Base-by-base conservation (phyloP, 352 stramenopile species). In the Pythium chondricola region DNA sequence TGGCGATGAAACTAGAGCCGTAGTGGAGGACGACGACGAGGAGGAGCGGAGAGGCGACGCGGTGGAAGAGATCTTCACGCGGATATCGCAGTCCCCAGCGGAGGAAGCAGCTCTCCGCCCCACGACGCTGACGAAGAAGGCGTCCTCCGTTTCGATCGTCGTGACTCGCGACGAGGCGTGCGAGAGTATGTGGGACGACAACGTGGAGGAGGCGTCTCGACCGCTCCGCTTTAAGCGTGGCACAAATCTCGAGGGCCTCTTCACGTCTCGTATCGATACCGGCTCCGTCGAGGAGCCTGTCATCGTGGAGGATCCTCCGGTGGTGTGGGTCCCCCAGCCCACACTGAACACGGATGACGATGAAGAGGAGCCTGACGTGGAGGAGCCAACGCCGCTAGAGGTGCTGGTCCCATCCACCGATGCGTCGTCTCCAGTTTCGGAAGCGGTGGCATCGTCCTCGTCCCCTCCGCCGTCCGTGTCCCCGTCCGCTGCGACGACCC, bases 91-190 rank as follows among this genome's bases (percentile, higher is more conserved):
- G 8, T 13, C 13, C 29, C 8, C 8, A 13, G 29, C 7, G 29
- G 29, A 33, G 29, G 29, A 13, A 13, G 13, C 7, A 8, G 13
- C 8, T 13, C 8, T 33, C 7, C 7, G 8, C 29, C 13, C 32
- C 2, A 21, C 37, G 0, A 33, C 56, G 11, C 40, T 61, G n/a
- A 49, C 47, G 21, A 53, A 53, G 8, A 46, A 41, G 44, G 52
- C 41, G 17, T 58, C 50, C 7, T 45, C 41, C 0, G 35, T 57
- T 1, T 63, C 54, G 10, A 52, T 58, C 13, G 43, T 63, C 16
- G 56, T 86, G 42, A 88, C 76, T 30, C 62, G 80, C 36, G 80
- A 91, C 42, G 80, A 91, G 58, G 80, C 80, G 0, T 88, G 74
- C 46, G 80, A 91, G 29, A 91, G 80, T 32, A 78, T 91, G 72